These are phyloP conservation scores for Elsinoe australis DNA, from an alignment of 2,329 filamentous ascomycete species.

Conservation along the genomic window DNA sequence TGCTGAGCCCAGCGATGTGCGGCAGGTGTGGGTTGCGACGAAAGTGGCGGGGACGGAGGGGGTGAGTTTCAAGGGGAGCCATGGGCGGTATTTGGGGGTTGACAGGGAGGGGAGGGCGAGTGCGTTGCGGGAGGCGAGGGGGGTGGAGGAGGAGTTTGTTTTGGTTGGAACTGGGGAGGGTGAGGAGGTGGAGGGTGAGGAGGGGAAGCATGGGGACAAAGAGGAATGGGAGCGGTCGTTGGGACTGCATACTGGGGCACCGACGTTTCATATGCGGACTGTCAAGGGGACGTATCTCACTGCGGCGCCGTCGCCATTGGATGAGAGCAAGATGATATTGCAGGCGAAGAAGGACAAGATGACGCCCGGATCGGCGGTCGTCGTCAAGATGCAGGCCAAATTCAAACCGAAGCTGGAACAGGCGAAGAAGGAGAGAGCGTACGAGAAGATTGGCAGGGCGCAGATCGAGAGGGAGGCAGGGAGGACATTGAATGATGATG, in stretches of 20 bases:
- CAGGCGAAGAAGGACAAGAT: constrained; percentile 49
- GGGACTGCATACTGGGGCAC: constrained; percentile 19
- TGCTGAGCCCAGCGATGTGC: constrained; percentile 89
- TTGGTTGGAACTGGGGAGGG: constrained; percentile 43
- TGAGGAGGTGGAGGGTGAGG: neutral
- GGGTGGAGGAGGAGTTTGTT: constrained; percentile 72
- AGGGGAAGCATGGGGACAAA: neutral
- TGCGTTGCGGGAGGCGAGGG: constrained; percentile 73
- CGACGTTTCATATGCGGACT: constrained; percentile 25
- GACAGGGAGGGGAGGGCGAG: constrained; percentile 74
- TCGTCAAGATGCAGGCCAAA: constrained; percentile 84
- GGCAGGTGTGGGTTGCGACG: constrained; percentile 91
- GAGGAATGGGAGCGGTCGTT: constrained; percentile 50
- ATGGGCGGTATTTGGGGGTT: constrained; percentile 81
- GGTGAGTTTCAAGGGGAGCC: constrained; percentile 80
- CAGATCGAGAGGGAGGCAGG: constrained; percentile 78
- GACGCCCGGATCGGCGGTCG: constrained; percentile 67
- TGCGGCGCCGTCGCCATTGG: constrained; percentile 33
- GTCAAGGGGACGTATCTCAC: constrained; percentile 5
- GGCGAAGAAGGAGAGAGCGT: constrained; percentile 72
- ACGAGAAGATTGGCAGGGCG: constrained; percentile 75
- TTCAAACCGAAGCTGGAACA: constrained; percentile 81
- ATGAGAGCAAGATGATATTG: constrained; percentile 29
- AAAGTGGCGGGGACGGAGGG: constrained; percentile 69
- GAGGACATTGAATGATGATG: constrained; percentile 68